Conservation (phyloP, 768 basidiomycete genomes). For the Fomitopsis pulvina region DNA sequence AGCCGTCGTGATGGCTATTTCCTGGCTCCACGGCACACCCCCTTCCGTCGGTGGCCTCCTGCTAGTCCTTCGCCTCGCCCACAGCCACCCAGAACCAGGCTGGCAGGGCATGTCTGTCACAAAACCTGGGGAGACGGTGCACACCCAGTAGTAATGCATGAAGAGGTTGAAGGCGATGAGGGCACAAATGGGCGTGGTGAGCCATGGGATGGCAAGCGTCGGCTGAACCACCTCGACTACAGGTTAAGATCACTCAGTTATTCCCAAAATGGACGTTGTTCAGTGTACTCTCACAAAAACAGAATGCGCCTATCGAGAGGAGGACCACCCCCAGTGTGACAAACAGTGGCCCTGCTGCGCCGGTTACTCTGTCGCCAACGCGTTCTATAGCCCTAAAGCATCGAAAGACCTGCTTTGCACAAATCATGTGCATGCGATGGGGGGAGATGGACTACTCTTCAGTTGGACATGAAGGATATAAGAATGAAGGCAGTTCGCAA, state of each 20-base stretch:
- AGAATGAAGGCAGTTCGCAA: not conserved
- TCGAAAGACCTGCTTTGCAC: slow-evolving; percentile 36
- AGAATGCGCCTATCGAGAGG: slow-evolving; percentile 58
- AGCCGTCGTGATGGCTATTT: slow-evolving; percentile 47
- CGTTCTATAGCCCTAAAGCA: slow-evolving; percentile 68
- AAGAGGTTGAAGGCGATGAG: slow-evolving; percentile 73
- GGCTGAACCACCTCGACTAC: slow-evolving; percentile 73
- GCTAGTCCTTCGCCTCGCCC: slow-evolving; percentile 43
- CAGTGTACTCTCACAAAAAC: slow-evolving; percentile 77
- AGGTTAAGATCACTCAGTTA: not conserved
- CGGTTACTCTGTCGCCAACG: slow-evolving; percentile 72
- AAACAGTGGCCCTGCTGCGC: slow-evolving; percentile 89
- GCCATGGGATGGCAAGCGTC: slow-evolving; percentile 46
- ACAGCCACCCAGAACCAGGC: slow-evolving; percentile 38
- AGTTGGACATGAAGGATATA: not conserved
- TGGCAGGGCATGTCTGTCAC: slow-evolving; percentile 49
- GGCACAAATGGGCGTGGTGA: slow-evolving; percentile 63
- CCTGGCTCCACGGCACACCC: slow-evolving; percentile 46
- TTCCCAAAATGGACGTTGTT: not conserved
- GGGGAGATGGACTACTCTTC: not conserved
- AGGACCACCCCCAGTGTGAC: slow-evolving; percentile 74
- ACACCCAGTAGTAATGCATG: slow-evolving; percentile 81
- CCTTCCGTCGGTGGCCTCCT: slow-evolving; percentile 24
- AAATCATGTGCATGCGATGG: slow-evolving; percentile 11
- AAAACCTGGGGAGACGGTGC: slow-evolving; percentile 76